phyloP scores from a whole-genome alignment of 148 eudicot species.

The Oxyria digyna region DNA sequence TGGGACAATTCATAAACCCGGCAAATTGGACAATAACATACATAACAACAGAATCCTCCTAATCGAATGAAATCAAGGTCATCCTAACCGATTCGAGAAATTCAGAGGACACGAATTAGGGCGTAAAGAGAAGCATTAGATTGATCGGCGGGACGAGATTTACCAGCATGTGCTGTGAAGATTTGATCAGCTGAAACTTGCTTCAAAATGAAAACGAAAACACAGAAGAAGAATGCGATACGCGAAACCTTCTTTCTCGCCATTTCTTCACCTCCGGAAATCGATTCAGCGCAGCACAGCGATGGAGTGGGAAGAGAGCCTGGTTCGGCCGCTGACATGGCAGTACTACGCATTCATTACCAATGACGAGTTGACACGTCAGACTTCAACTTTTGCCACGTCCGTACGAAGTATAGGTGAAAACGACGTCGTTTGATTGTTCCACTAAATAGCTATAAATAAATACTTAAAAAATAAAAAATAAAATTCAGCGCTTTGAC shows the following conservation, averaged over 20 bases:
- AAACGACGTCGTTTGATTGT: neutral
- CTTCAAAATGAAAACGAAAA: constrained; percentile 16
- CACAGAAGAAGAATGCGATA: neutral
- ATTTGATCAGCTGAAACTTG: constrained; percentile 41
- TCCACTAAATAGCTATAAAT: neutral
- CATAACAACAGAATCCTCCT: neutral
- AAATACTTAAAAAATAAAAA: neutral
- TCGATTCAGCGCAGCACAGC: neutral
- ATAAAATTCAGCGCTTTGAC: neutral
- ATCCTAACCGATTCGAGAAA: neutral
- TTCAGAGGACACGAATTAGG: neutral
- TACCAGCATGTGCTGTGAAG: constrained; percentile 51
- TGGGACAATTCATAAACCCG: neutral
- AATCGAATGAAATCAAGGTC: neutral
- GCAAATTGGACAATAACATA: neutral
- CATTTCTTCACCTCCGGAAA: neutral
- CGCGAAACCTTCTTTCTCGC: neutral
- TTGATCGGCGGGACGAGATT: neutral
- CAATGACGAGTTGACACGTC: constrained; percentile 1
- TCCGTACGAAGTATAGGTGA: neutral
- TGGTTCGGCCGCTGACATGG: constrained; percentile 4
- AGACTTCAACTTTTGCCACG: neutral
- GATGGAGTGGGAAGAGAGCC: neutral
- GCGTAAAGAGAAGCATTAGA: neutral
- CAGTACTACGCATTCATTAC: neutral